Evolutionary conservation across 1,284 basidiomycete genomes (phyloP).

Genomic region (Neotropicomus parvogracilis): DNA sequence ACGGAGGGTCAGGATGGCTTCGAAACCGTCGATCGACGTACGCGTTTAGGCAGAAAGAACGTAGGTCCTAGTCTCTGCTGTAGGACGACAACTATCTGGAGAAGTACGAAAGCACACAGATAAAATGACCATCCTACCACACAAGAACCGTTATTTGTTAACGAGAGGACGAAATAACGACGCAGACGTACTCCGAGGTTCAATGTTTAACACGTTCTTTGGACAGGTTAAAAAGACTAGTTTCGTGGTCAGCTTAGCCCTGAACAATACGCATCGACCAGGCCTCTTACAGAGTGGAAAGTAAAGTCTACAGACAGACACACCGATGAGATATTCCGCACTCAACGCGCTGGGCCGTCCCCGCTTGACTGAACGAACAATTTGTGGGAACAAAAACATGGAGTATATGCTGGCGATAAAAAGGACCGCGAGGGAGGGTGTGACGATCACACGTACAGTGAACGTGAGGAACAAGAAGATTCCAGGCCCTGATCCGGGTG

Average conservation of each 20-base stretch:
- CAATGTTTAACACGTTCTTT: conserved; percentile 79
- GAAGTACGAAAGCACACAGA: conserved; percentile 57
- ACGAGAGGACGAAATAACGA: neutral
- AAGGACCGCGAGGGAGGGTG: conserved; percentile 66
- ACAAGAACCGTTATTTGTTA: conserved; percentile 4
- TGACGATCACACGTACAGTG: conserved; percentile 69
- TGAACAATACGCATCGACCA: neutral
- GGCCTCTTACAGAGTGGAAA: conserved; percentile 68
- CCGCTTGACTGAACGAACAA: conserved; percentile 69
- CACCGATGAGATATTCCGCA: conserved; percentile 74
- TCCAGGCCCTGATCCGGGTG: conserved; percentile 51
- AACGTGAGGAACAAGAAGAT: conserved; percentile 66
- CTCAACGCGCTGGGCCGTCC: conserved; percentile 69
- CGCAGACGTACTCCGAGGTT: conserved; percentile 53
- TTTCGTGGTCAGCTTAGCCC: conserved; percentile 2
- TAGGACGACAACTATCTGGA: conserved; percentile 65
- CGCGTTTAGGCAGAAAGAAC: conserved; percentile 73
- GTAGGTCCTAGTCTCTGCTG: conserved; percentile 78
- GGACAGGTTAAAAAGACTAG: conserved; percentile 80
- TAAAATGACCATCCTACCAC: conserved; percentile 62
- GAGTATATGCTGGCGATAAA: conserved; percentile 73
- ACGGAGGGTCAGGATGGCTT: neutral
- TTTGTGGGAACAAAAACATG: conserved; percentile 81
- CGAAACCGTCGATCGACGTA: conserved; percentile 26
- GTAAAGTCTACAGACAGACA: conserved; percentile 66